Evolutionary conservation across 768 basidiomycete species (phyloP).

Genomic region (Russula abietina): DNA sequence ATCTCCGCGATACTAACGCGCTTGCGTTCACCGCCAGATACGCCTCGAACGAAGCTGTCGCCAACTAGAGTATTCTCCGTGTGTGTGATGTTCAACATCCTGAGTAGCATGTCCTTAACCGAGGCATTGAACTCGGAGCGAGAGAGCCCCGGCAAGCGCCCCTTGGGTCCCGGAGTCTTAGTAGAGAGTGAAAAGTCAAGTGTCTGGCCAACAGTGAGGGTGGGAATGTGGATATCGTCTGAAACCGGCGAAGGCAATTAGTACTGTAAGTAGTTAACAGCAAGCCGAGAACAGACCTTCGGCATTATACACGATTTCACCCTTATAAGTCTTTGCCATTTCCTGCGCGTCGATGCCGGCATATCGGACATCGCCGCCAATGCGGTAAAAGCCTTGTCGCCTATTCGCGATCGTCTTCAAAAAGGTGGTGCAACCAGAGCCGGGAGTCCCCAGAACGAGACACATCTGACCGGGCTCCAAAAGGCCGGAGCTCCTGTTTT

Average conservation of each 20-base stretch:
- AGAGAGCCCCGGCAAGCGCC: constrained; percentile 61
- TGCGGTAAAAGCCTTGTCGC: constrained; percentile 54
- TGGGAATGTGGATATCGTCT: constrained; percentile 83
- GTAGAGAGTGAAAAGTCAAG: constrained; percentile 66
- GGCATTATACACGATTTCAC: constrained; percentile 75
- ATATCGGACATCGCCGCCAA: constrained; percentile 71
- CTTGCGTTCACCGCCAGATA: constrained; percentile 81
- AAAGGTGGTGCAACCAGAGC: constrained; percentile 79
- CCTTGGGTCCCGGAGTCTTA: constrained; percentile 71
- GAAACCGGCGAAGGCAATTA: constrained; percentile 24
- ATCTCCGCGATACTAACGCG: constrained; percentile 82
- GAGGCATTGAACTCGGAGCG: constrained; percentile 52
- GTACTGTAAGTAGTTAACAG: background rate
- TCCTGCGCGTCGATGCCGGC: constrained; percentile 73
- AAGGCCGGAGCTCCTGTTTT: constrained; percentile 57
- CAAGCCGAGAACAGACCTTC: constrained; percentile 44
- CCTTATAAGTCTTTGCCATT: constrained; percentile 73
- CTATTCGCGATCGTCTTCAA: constrained; percentile 79
- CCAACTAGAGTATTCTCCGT: constrained; percentile 78
- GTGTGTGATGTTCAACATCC: constrained; percentile 81
- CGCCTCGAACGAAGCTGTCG: constrained; percentile 79
- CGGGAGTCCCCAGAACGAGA: constrained; percentile 35
- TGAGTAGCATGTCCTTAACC: constrained; percentile 58
- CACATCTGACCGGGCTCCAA: constrained; percentile 25
- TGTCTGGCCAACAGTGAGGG: constrained; percentile 75